Evolutionary conservation across 2,329 filamentous ascomycete species (phyloP).

Genomic region (Tolypocladium tundrense): DNA sequence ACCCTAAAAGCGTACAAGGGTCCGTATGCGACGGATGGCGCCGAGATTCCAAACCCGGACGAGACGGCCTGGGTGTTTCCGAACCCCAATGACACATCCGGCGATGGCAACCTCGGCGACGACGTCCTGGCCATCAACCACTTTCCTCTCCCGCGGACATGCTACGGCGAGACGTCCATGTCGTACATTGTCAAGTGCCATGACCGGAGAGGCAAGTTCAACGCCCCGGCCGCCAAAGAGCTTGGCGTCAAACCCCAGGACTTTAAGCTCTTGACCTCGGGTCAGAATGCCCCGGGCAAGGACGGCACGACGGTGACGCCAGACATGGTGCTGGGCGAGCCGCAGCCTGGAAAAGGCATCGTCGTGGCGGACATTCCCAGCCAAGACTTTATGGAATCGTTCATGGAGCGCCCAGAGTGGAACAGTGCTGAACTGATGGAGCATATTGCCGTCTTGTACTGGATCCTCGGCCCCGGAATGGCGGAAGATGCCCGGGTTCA

Average conservation of each 20-base stretch:
- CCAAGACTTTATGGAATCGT: conserved; percentile 54
- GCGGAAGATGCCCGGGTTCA: conserved; percentile 50
- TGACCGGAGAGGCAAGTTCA: conserved; percentile 71
- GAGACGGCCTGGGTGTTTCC: conserved; percentile 19
- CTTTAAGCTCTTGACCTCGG: conserved; percentile 51
- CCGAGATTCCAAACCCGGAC: conserved; percentile 9
- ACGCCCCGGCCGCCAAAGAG: conserved; percentile 50
- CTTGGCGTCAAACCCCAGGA: conserved; percentile 51
- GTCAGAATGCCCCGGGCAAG: conserved; percentile 50
- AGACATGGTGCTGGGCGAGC: conserved; percentile 71
- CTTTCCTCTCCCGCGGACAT: conserved; percentile 52
- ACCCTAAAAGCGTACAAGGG: conserved; percentile 61
- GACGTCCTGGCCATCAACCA: conserved; percentile 14
- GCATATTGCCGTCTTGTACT: conserved; percentile 61
- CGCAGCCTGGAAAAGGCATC: conserved; percentile 59
- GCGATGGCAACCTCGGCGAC: conserved; percentile 4
- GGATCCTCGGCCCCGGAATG: conserved; percentile 68
- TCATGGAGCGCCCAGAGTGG: conserved; percentile 68
- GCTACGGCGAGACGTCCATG: conserved; percentile 56
- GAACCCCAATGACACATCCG: conserved; percentile 3
- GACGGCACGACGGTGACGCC: conserved; percentile 65
- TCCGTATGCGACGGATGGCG: conserved; percentile 27
- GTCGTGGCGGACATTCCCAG: conserved; percentile 73
- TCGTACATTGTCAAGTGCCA: conserved; percentile 81
- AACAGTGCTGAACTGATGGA: conserved; percentile 51